Evolutionary conservation across 345 rosid species (phyloP).

Genomic region (Boechera stricta): DNA sequence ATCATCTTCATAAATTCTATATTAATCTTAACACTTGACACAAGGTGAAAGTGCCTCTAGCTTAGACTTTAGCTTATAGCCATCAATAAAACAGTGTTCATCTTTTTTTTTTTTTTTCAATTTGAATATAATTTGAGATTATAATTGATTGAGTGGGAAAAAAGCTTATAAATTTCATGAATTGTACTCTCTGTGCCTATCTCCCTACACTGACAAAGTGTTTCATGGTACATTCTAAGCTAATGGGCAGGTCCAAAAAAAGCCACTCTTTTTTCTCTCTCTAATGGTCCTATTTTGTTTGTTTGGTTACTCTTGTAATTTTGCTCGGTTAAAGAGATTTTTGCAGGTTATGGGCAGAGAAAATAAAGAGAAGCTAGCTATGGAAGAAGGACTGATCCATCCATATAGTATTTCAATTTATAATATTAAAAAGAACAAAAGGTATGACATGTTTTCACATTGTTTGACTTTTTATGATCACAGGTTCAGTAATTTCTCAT

Average conservation of each 20-base stretch:
- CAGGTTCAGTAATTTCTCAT: slow-evolving; percentile 28
- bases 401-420: slow-evolving; percentile 26
- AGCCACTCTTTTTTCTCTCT: slow-evolving; percentile 39
- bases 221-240: slow-evolving; percentile 48
- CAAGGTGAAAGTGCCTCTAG: slow-evolving; percentile 19
- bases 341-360: slow-evolving; percentile 52
- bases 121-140: background rate
- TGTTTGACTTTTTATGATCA: slow-evolving; percentile 43
- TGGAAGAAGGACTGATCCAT: slow-evolving; percentile 47
- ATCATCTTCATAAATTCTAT: slow-evolving; percentile 18
- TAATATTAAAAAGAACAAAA: slow-evolving; percentile 28
- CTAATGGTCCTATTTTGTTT: slow-evolving; percentile 45
- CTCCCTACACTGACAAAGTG: slow-evolving; percentile 50
- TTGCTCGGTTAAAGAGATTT: slow-evolving; percentile 47
- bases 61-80: slow-evolving; percentile 8
- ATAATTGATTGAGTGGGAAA: slow-evolving; percentile 33
- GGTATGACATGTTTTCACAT: slow-evolving; percentile 45
- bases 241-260: slow-evolving; percentile 49
- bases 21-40: slow-evolving; percentile 14
- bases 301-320: slow-evolving; percentile 51
- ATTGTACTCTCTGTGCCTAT: slow-evolving; percentile 48
- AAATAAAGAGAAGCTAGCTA: slow-evolving; percentile 48
- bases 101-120: background rate
- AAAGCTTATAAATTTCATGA: slow-evolving; percentile 45
- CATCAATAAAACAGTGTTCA: slow-evolving; percentile 42